phyloP scores from a whole-genome alignment of 2,329 filamentous ascomycete genomes.

The Calonectria honghensis region DNA sequence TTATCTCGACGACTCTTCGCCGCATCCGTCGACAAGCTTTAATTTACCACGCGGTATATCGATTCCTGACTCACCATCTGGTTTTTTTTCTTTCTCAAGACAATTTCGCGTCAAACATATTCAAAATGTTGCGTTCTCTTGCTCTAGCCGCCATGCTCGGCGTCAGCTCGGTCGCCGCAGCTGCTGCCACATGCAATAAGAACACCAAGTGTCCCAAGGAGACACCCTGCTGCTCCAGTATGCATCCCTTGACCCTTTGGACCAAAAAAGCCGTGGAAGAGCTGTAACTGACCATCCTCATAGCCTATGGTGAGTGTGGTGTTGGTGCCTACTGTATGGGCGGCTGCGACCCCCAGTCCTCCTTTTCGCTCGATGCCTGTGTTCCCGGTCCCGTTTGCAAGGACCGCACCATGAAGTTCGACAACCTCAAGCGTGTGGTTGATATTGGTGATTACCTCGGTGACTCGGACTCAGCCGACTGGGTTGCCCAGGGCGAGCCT shows the following conservation, averaged over 20 bases:
- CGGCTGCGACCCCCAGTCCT: constrained; percentile 92
- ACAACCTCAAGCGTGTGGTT: constrained; percentile 79
- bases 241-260: constrained; percentile 60
- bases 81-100: constrained; percentile 16
- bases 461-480: constrained; percentile 86
- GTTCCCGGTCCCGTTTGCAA: constrained; percentile 89
- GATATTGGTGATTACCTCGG: constrained; percentile 90
- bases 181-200: constrained; percentile 70
- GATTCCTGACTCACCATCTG: constrained; percentile 7
- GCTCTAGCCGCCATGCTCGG: constrained; percentile 58
- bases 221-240: constrained; percentile 87
- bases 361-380: constrained; percentile 88
- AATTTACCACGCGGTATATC: constrained; percentile 16
- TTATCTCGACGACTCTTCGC: constrained; percentile 21
- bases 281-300: background rate
- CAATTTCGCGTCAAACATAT: constrained; percentile 33
- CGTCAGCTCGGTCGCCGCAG: constrained; percentile 56
- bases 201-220: constrained; percentile 80
- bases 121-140: constrained; percentile 59
- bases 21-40: constrained; percentile 29
- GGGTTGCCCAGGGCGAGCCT: constrained; percentile 89
- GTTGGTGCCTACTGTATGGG: constrained; percentile 96
- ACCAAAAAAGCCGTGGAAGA: background rate
- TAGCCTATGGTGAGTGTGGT: constrained; percentile 95
- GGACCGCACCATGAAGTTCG: constrained; percentile 83